Conservation (phyloP, 441 rosid species). For the Aquilaria agallochum region DNA sequence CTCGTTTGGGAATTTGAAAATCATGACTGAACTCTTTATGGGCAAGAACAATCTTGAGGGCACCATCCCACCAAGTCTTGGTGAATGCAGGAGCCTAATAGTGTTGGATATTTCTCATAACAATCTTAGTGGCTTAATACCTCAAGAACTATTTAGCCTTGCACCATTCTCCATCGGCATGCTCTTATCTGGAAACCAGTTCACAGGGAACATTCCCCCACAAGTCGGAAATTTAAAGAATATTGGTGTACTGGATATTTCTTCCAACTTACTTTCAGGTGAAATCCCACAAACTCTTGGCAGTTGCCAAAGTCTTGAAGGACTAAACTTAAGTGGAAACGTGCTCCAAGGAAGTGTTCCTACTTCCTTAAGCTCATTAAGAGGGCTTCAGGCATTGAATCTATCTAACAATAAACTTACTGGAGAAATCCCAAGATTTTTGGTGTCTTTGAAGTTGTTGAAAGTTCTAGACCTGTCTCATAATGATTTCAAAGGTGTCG, state of each 20-base stretch:
- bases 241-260: no score
- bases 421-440: no score
- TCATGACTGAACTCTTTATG: conserved; percentile 2
- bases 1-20: neutral
- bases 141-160: no score
- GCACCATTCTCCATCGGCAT: neutral
- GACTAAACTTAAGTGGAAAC: conserved; percentile 7
- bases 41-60: neutral
- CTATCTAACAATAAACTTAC: neutral
- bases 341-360: conserved; percentile 2
- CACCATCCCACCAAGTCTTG: neutral
- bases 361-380: neutral
- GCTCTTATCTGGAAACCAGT: conserved; percentile 6
- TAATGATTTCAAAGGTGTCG: no score
- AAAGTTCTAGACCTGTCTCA: no score
- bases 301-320: no score
- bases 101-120: no score
- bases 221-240: no score
- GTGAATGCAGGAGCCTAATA: neutral
- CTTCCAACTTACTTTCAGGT: no score
- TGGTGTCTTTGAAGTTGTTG: no score
- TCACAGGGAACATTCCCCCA: neutral
- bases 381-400: neutral
- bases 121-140: no score
- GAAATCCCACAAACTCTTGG: no score